These are phyloP conservation scores for Avicennia marina DNA, from an alignment of 257 asterid genomes.

Conservation along the genomic window DNA sequence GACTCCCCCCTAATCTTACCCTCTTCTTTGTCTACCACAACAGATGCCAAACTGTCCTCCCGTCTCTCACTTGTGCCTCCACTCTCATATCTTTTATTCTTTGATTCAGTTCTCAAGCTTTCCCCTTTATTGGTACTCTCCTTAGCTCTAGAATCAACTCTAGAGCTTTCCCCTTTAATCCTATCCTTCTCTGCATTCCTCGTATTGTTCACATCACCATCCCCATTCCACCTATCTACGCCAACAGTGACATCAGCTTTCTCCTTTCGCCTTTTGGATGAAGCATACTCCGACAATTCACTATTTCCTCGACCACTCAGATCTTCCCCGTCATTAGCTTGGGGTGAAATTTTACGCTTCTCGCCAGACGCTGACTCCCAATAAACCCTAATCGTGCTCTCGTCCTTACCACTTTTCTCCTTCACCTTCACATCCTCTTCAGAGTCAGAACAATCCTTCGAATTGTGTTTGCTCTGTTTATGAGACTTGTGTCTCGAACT, in stretches of 20 bases:
- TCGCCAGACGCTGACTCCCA: constrained; percentile 78
- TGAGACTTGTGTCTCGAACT: constrained; percentile 93
- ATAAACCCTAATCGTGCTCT: constrained; percentile 40
- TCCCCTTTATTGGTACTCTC: constrained; percentile 46
- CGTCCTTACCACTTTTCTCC: constrained; percentile 55
- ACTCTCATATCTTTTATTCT: constrained; percentile 59
- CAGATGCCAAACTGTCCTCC: constrained; percentile 41
- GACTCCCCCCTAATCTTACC: constrained; percentile 61
- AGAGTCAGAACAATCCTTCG: constrained; percentile 82
- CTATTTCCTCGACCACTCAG: constrained; percentile 57
- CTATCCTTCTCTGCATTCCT: constrained; percentile 41
- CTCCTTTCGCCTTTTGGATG: constrained; percentile 80
- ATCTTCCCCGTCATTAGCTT: constrained; percentile 51
- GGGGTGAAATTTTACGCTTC: constrained; percentile 70
- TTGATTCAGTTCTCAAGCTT: constrained; percentile 48
- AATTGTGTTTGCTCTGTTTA: constrained; percentile 83
- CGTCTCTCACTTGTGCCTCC: constrained; percentile 50
- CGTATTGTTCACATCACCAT: constrained; percentile 51
- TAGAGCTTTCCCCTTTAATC: constrained; percentile 38
- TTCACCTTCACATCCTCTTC: constrained; percentile 68
- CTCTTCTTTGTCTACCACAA: constrained; percentile 59
- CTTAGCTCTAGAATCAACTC: constrained; percentile 45
- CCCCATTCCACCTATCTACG: constrained; percentile 49
- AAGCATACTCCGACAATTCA: constrained; percentile 62
- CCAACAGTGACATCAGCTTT: constrained; percentile 44